A percentile compares a stretch with the other conserved stretches of the same genome.
These are phyloP conservation scores for Saturnispora dispora DNA, from an alignment of 805 yeast species.

Conservation along the genomic window DNA sequence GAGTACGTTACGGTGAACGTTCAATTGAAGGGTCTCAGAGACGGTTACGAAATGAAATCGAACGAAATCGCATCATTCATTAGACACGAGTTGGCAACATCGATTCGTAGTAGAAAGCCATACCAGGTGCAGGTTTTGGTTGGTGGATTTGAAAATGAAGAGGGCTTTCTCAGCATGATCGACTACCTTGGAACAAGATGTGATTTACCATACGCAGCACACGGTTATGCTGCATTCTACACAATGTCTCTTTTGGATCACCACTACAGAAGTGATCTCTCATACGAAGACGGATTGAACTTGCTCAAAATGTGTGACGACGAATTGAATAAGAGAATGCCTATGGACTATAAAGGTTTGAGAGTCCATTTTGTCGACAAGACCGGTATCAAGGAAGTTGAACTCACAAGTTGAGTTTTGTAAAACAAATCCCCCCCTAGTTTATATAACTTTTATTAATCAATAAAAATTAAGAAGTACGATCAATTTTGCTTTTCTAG, in stretches of 20 bases:
- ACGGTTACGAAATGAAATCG: constrained; percentile 72
- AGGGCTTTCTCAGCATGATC: constrained; percentile 73
- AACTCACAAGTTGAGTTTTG: constrained; percentile 1
- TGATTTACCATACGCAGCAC: constrained; percentile 92
- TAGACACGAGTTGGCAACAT: constrained; percentile 78
- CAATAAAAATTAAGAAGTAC: neutral
- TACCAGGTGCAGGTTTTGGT: constrained; percentile 87
- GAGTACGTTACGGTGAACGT: constrained; percentile 90
- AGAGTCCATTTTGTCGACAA: constrained; percentile 28
- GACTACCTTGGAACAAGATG: constrained; percentile 92
- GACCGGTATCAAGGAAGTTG: constrained; percentile 27
- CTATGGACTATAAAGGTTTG: constrained; percentile 85
- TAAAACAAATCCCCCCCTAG: neutral
- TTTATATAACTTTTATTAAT: neutral
- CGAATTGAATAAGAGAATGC: constrained; percentile 80
- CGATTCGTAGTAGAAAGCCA: constrained; percentile 89
- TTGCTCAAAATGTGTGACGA: constrained; percentile 63
- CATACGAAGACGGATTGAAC: constrained; percentile 66
- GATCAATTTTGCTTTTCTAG: neutral
- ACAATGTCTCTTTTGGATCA: constrained; percentile 84
- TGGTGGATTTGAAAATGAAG: constrained; percentile 62
- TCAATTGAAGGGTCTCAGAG: constrained; percentile 80
- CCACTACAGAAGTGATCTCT: constrained; percentile 74
- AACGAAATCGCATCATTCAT: constrained; percentile 82
- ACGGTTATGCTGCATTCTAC: constrained; percentile 97